These are phyloP conservation scores for Globisporangium carolinianum DNA, from an alignment of 352 stramenopile genomes.

Conservation along the genomic window DNA sequence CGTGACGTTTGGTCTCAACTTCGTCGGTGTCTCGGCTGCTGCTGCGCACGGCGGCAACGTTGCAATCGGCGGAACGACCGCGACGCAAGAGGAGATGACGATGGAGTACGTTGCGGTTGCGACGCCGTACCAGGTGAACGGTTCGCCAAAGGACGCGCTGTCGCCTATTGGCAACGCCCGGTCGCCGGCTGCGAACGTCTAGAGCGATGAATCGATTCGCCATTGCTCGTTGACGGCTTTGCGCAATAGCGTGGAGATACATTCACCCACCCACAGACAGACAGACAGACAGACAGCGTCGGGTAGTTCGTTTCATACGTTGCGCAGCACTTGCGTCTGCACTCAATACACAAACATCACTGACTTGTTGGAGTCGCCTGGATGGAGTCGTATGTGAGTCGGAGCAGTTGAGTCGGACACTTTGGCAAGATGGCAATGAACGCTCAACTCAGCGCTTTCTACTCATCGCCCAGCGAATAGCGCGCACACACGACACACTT, in stretches of 20 bases:
- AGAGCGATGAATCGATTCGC: background rate
- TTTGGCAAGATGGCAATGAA: too few species aligned
- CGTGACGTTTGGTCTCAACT: conserved; percentile 30
- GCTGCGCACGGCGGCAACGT: background rate
- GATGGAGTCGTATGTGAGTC: too few species aligned
- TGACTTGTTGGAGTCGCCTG: background rate
- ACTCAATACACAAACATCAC: too few species aligned
- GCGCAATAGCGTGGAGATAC: background rate
- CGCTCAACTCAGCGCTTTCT: too few species aligned
- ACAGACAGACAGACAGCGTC: background rate
- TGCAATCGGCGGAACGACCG: too few species aligned
- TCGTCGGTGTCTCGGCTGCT: conserved; percentile 11
- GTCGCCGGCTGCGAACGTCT: conserved; percentile 19
- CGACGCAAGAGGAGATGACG: background rate
- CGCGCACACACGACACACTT: too few species aligned
- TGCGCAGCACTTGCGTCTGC: background rate
- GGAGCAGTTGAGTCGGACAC: too few species aligned
- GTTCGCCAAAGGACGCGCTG: conserved; percentile 20
- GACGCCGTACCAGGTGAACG: conserved; percentile 9
- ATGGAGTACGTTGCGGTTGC: background rate
- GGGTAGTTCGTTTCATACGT: background rate
- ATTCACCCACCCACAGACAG: background rate
- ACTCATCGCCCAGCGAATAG: too few species aligned
- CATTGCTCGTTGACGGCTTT: background rate
- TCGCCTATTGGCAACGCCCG: conserved; percentile 25